These are phyloP conservation scores for Spathaspora passalidarum DNA, from an alignment of 805 yeast genomes.

Conservation along the genomic window DNA sequence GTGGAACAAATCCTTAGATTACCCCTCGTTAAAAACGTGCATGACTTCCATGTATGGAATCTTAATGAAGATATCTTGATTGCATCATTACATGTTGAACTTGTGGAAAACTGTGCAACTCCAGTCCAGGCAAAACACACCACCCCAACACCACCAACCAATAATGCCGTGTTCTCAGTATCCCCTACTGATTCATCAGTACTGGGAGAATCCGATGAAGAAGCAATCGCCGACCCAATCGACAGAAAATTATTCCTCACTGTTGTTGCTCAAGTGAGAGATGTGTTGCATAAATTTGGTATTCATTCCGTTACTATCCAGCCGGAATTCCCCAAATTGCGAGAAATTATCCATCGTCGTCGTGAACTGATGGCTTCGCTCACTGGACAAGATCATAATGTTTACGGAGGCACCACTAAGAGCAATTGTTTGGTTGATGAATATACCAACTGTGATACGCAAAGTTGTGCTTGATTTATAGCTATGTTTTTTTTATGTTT, in stretches of 20 bases:
- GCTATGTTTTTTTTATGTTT: conserved; percentile 4
- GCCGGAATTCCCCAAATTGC: conserved; percentile 66
- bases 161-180: neutral
- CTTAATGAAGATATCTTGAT: conserved; percentile 81
- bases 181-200: neutral
- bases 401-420: conserved; percentile 31
- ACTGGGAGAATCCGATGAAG: conserved; percentile 9
- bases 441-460: conserved; percentile 27
- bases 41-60: conserved; percentile 97
- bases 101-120: conserved; percentile 23
- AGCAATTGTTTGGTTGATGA: conserved; percentile 29
- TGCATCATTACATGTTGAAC: conserved; percentile 86
- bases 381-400: conserved; percentile 8
- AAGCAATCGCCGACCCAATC: conserved; percentile 47
- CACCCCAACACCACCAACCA: neutral
- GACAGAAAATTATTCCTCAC: conserved; percentile 47
- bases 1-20: conserved; percentile 64
- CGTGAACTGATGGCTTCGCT: conserved; percentile 6
- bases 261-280: conserved; percentile 74
- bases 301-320: conserved; percentile 94
- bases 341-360: conserved; percentile 3
- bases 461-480: conserved; percentile 6
- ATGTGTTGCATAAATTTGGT: conserved; percentile 77
- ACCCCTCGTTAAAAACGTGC: conserved; percentile 77
- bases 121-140: conserved; percentile 6